Base-by-base conservation (phyloP, 202 grass and related monocot species). In the Setaria viridis region DNA sequence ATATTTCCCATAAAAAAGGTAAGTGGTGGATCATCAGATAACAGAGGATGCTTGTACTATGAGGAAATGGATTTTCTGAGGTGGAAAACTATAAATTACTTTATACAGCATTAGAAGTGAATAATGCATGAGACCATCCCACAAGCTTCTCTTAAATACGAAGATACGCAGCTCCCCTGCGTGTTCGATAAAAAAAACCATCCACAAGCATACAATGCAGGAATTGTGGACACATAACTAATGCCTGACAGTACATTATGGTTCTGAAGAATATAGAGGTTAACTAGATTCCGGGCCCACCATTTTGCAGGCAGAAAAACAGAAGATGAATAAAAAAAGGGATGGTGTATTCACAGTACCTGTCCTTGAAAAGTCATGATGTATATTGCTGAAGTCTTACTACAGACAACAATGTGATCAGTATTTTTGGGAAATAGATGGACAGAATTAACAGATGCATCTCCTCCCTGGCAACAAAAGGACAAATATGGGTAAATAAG, bases 351-450 rank as follows among this genome's bases (percentile, higher is more conserved):
- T 92, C 32, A 47, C 60, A 74, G 67, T 89, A 99, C 97, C 97
- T 97, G 92, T 74, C 92, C 97, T 87, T 99, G 94, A 86, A 99
- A 88, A 84, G 92, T 99, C 97, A 97, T 97, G 70, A 99, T 93
- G 86, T 90, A 93, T 82, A 97, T 91, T 70, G 97, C 88, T 0
- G 92, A 99, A 49, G 92, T 97, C 85, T 97, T 99, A 80, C 94
- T 99, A 79, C 92, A 97, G 62, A 99, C 94, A 87, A 97, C 82
- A 88, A 99, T 97, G 84, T 99, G 97, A 67, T 99, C 94, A 62
- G 80, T 89, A 81, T 99, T 99, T 86, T 96, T 99, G 25, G 93
- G 93, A 81, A 91, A 96, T 51, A 99, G 80, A 93, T 96, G 93
- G 43, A 99, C 93, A 63, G 92, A 94, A 81, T 99, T 99, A 72